A percentile compares a stretch with the other conserved stretches of the same genome.
Evolutionary conservation across 1,284 basidiomycete species (phyloP).

Genomic region (Boletus smithii): DNA sequence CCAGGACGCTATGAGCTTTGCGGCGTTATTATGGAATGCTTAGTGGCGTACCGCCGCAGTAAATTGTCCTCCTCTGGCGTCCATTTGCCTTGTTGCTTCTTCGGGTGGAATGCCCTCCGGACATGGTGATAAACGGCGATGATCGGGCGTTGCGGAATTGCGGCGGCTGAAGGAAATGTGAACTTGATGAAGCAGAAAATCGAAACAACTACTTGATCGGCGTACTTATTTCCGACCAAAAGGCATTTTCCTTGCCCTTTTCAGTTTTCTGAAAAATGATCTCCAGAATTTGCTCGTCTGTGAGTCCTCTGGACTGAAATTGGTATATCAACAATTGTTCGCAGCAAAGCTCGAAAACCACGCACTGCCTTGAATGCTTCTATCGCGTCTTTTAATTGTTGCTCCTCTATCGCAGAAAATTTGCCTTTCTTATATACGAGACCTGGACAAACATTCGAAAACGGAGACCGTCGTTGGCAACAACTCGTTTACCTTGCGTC

Average conservation of each 20-base stretch:
- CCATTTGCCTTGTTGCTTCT: slow-evolving; percentile 71
- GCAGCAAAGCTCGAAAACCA: slow-evolving; percentile 10
- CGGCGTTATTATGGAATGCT: not conserved
- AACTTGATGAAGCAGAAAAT: slow-evolving; percentile 1
- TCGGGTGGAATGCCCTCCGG: slow-evolving; percentile 63
- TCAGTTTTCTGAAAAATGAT: slow-evolving; percentile 66
- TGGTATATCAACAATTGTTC: slow-evolving; percentile 9
- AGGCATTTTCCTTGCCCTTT: slow-evolving; percentile 55
- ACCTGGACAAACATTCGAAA: slow-evolving; percentile 41
- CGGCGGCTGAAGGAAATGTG: slow-evolving; percentile 46
- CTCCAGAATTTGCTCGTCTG: slow-evolving; percentile 51
- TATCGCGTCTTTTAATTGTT: slow-evolving; percentile 60
- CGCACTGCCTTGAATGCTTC: slow-evolving; percentile 59
- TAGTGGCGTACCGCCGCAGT: slow-evolving; percentile 53
- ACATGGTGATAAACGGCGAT: slow-evolving; percentile 81
- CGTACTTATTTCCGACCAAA: slow-evolving; percentile 78
- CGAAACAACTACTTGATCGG: slow-evolving; percentile 10
- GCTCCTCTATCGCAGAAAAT: slow-evolving; percentile 73
- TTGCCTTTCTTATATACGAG: slow-evolving; percentile 82
- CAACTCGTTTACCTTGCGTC: slow-evolving; percentile 51
- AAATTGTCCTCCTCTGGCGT: slow-evolving; percentile 59
- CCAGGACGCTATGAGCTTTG: slow-evolving; percentile 4
- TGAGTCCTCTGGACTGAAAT: slow-evolving; percentile 45
- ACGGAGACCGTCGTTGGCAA: slow-evolving; percentile 3
- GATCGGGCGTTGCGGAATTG: slow-evolving; percentile 70